These are phyloP conservation scores for Circinella minor DNA, from an alignment of 371 early-diverging fungal genomes.

Conservation along the genomic window DNA sequence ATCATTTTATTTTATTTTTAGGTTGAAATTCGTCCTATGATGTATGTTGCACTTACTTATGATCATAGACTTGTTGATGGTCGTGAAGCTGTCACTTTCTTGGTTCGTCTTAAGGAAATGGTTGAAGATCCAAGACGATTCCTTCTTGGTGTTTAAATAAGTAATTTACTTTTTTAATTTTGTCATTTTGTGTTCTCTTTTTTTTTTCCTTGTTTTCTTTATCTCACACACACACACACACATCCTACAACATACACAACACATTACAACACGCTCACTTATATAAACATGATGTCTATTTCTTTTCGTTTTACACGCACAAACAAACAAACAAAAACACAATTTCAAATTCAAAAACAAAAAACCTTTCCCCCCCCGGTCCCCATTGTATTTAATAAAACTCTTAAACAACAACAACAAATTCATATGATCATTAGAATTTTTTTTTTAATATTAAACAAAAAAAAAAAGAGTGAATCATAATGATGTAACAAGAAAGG, in stretches of 20 bases:
- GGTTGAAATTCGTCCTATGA: slow-evolving; percentile 97
- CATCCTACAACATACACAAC: too few species aligned
- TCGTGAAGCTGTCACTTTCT: slow-evolving; percentile 97
- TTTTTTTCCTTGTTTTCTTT: too few species aligned
- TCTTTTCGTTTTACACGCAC: too few species aligned
- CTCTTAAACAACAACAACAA: neutral
- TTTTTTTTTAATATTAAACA: too few species aligned
- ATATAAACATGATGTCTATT: neutral
- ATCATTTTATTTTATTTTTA: slow-evolving; percentile 19
- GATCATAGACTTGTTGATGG: slow-evolving; percentile 98
- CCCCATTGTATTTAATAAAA: slow-evolving; percentile 1
- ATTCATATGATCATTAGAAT: neutral
- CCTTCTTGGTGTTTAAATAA: slow-evolving; percentile 77
- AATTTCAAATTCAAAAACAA: too few species aligned
- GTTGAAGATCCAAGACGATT: slow-evolving; percentile 95
- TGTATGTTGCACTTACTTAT: slow-evolving; percentile 98
- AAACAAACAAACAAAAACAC: too few species aligned
- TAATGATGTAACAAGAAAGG: too few species aligned
- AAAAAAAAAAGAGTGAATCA: too few species aligned
- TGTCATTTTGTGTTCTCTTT: too few species aligned
- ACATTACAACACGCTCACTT: neutral
- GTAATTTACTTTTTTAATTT: slow-evolving; percentile 6
- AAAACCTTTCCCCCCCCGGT: too few species aligned
- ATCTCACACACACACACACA: too few species aligned
- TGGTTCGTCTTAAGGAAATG: slow-evolving; percentile 94